Evolutionary conservation across 345 rosid species (phyloP), one percentile per base, ranked within the genome.

Genomic region (Eucalyptus decipiens): DNA sequence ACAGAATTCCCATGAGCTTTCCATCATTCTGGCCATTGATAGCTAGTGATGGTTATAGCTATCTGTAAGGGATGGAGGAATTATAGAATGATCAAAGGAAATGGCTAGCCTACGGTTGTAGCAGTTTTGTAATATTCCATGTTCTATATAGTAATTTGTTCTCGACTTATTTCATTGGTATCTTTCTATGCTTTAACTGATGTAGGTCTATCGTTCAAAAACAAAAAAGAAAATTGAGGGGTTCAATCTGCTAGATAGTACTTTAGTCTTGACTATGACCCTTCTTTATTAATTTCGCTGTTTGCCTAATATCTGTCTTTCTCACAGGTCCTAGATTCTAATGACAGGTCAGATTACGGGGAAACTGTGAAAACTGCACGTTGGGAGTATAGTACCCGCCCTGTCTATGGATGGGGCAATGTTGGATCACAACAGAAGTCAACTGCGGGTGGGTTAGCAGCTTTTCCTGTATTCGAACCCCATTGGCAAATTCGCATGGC

Each of bases 401-500:
- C 98, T 90, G 90, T 96, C 89, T 97, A 94, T 88, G 99, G 99
- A 88, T 97, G 99, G 99, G 99, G 99, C 88, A 89, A 95, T 95
- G 98, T 93, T 89, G 96, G 95, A 87, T 90, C 93, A 60, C 91
- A 92, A 87, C 99, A 97, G 93, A 96, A 95, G 93, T 94, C 99
- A 28, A 95, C 99, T 26, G 99, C 99, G 24, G 99, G 99, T 87
- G 97, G 99, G 99, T 96, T 94, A 89, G 99, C 99, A 37, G 99
- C 95, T 89, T 95, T 97, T 91, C 99, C 99, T 88, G 95, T 97
- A 87, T 97, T 97, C 89, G 99, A 97, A 94, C 99, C 99, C 88
- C 99, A 97, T 87, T 97, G 99, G 99, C 99, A 97, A 95, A 90
- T 96, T 90, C 96, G 99, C 96, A 95, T 97, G 99, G 99, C 98